These are phyloP conservation scores for Dillenia turbinata DNA, from an alignment of 164 flowering plant genomes.

Conservation along the genomic window DNA sequence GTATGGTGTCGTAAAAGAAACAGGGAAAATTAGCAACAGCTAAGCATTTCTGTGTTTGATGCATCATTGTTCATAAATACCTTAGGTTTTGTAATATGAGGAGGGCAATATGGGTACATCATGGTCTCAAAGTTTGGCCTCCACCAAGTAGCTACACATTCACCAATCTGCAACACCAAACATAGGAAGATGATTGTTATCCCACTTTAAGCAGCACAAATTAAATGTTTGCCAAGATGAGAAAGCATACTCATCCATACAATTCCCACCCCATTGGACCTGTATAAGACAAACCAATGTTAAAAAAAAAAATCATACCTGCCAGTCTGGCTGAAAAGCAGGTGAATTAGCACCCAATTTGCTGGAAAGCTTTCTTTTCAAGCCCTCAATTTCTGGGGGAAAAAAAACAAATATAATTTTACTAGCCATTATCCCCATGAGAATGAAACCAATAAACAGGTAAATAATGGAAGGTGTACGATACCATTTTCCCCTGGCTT, in stretches of 20 bases:
- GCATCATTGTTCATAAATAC: slow-evolving; percentile 22
- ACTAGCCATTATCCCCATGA: background rate
- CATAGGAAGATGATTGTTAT: background rate
- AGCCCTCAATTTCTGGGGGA: slow-evolving; percentile 82
- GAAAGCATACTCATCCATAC: background rate
- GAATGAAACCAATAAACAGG: background rate
- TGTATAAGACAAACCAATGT: background rate
- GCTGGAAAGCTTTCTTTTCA: slow-evolving; percentile 93
- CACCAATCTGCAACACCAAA: slow-evolving; percentile 74
- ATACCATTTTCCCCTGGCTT: slow-evolving; percentile 99
- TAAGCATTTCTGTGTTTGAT: background rate
- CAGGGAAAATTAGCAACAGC: too few species aligned
- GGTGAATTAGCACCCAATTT: slow-evolving; percentile 92
- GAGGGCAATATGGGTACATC: slow-evolving; percentile 97
- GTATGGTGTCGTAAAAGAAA: too few species aligned
- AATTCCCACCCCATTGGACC: too few species aligned
- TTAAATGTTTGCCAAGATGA: background rate
- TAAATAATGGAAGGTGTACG: background rate
- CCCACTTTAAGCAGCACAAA: background rate
- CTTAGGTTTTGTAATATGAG: slow-evolving; percentile 97
- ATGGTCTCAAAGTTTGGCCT: slow-evolving; percentile 97
- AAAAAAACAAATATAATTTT: background rate
- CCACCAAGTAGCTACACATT: slow-evolving; percentile 99
- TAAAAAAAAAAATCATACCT: slow-evolving; percentile 37
- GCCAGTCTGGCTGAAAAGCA: slow-evolving; percentile 88